These are phyloP conservation scores for Paraphoma chrysanthemicola DNA, from an alignment of 2,329 filamentous ascomycete species.

Conservation along the genomic window DNA sequence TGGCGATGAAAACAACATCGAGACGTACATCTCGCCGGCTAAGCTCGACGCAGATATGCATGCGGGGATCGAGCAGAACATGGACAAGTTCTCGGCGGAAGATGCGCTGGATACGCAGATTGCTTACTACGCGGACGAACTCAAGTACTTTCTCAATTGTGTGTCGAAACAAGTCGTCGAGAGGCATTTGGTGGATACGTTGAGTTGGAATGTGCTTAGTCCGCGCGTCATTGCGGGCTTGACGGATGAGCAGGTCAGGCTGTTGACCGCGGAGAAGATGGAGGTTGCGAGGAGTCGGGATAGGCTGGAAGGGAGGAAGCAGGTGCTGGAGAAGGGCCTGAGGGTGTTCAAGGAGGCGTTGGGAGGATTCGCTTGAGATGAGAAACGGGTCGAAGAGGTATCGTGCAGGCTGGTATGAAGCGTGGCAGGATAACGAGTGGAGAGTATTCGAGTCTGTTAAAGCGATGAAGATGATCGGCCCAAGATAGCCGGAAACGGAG, in stretches of 20 bases:
- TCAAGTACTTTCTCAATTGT: background rate
- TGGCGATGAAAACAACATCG: background rate
- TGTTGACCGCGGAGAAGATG: conserved; percentile 28
- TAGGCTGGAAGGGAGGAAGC: conserved; percentile 7
- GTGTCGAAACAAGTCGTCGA: background rate
- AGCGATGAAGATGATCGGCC: no score
- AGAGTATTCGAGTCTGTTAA: no score
- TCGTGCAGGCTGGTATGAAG: no score
- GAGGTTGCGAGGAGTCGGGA: conserved; percentile 55
- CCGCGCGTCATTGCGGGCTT: background rate
- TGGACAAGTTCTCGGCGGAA: background rate
- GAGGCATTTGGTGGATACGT: background rate
- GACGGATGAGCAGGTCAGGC: background rate
- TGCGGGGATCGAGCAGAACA: background rate
- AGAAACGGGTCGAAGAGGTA: no score
- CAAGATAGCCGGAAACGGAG: no score
- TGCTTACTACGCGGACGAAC: background rate
- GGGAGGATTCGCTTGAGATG: background rate
- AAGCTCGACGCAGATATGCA: background rate
- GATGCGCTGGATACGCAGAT: background rate
- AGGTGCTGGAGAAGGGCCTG: background rate
- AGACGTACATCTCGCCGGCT: background rate
- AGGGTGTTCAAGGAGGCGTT: background rate
- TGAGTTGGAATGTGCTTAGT: background rate
- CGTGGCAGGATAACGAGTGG: no score